Evolutionary conservation across 164 flowering plant species (phyloP).

Genomic region (Dillenia suffruticosa): DNA sequence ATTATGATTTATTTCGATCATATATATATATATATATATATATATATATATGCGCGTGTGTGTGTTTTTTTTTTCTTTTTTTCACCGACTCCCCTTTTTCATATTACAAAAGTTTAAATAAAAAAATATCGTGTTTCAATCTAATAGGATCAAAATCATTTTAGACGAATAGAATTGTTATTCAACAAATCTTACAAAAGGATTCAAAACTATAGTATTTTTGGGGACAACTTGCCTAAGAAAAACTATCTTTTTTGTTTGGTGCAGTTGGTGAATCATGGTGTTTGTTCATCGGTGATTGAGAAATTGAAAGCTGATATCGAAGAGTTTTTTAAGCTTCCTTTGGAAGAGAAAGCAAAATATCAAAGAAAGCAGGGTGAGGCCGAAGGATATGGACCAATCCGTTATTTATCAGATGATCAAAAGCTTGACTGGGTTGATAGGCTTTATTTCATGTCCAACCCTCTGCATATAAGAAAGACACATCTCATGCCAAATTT

Average conservation of each 20-base stretch:
- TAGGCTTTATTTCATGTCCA: slow-evolving; percentile 27
- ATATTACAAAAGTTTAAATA: no score
- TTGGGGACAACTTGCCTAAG: no score
- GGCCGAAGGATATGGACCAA: slow-evolving; percentile 35
- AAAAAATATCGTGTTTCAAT: no score
- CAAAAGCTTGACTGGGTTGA: slow-evolving; percentile 38
- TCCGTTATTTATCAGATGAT: slow-evolving; percentile 33
- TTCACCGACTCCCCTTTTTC: no score
- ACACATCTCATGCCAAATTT: slow-evolving; percentile 23
- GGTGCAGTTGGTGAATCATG: slow-evolving; percentile 30
- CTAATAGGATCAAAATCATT: no score
- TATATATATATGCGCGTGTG: no score
- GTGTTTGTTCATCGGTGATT: slow-evolving; percentile 20
- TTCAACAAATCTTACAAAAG: no score
- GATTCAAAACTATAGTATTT: no score
- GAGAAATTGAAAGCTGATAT: slow-evolving; percentile 24
- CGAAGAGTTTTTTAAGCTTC: slow-evolving; percentile 25
- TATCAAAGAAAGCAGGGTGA: slow-evolving; percentile 31
- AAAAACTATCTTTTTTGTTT: neutral
- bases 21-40: no score
- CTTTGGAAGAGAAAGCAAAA: slow-evolving; percentile 28
- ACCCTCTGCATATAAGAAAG: slow-evolving; percentile 19
- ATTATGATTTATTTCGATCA: no score
- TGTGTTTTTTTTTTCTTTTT: no score
- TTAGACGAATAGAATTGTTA: no score